Percentiles rank a stretch among this genome's conserved stretches.
phyloP scores from a whole-genome alignment of 1,139 yeast genomes.

The Entelexis sorbosivorans region DNA sequence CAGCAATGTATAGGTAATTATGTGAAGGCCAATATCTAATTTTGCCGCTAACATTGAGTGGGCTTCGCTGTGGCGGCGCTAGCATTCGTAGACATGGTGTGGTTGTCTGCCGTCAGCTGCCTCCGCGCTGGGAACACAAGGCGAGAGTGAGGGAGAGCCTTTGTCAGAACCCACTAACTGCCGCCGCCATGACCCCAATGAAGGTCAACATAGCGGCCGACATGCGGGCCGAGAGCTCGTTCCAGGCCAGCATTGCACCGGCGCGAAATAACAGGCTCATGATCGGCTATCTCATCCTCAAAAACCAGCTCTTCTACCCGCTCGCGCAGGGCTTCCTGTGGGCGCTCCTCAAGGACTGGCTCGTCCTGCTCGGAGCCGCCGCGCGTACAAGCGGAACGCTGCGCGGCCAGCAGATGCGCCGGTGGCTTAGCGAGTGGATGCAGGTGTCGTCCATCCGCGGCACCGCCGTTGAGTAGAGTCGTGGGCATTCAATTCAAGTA shows the following conservation, averaged over 20 bases:
- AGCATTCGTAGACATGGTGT: too few species aligned
- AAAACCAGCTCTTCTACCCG: constrained; percentile 33
- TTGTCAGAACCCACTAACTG: not conserved
- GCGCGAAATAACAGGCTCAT: constrained; percentile 28
- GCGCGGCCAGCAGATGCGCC: constrained; percentile 4
- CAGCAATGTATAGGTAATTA: too few species aligned
- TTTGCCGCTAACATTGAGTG: too few species aligned
- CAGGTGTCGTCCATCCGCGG: not conserved
- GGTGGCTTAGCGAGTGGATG: constrained; percentile 6
- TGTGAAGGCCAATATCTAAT: too few species aligned
- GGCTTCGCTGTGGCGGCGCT: too few species aligned
- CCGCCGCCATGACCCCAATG: not conserved
- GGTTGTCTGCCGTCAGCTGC: too few species aligned
- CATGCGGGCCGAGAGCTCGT: constrained; percentile 20
- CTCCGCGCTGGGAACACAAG: too few species aligned
- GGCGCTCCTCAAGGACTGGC: constrained; percentile 31
- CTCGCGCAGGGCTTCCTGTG: constrained; percentile 44
- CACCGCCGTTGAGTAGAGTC: not conserved
- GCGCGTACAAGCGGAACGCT: constrained; percentile 1
- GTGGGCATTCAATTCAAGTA: not conserved
- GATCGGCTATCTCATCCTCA: constrained; percentile 27
- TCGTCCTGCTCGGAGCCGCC: constrained; percentile 8
- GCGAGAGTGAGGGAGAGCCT: too few species aligned
- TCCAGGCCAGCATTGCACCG: constrained; percentile 24
- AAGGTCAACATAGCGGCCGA: constrained; percentile 9